Base-by-base conservation (phyloP, 2,329 filamentous ascomycete genomes). In the Colletotrichum chrysophilum region DNA sequence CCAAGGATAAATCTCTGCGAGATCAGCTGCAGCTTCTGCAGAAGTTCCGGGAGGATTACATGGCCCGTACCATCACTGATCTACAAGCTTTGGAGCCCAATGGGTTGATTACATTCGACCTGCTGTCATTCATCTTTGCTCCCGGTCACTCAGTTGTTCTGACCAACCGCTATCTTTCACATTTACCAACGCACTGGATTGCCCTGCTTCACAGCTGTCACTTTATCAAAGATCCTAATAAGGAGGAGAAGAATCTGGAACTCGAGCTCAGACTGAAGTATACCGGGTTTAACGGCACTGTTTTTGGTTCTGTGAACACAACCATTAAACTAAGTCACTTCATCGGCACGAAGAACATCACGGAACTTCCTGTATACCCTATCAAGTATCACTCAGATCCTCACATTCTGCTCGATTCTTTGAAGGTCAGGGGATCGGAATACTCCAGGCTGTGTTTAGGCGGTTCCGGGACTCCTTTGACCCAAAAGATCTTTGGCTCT, bases 61-160 rank as follows among this genome's bases (percentile, higher is more conserved):
- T 52, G 43, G n/a, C 43, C 2, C 1, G 43, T 3, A 52, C 43
- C 0, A 2, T 52, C 43, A 13, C 1, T 2, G 43, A 52, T 7
- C 0, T 52, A 1, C 5, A 52, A 0, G n/a, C 43, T 6, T 4
- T 52, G 43, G 43, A 52, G 5, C n/a, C 43, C 0, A 52, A 0
- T 7, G 43, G 43, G 2, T 52, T 52, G 43, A 52, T 52, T 4
- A 52, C 43, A 7, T 52, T 21, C n/a, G 10, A 52, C 5, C 43
- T 52, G 13, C 5, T 52, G 0, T 4, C n/a, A 2, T 52, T 52
- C 2, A 52, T 52, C 43, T 52, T 52, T 52, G 43, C 43, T 4
- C 43, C 43, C 4, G n/a, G 43, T 13, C 10, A 21, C 43, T 4
- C 43, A 0, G 43, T 52, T 0, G 5, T 52, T 0, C 18, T 52